Percentiles rank a stretch among this genome's conserved stretches.
Conservation (phyloP, 352 stramenopile genomes). For the Plasmopara viticola region DNA sequence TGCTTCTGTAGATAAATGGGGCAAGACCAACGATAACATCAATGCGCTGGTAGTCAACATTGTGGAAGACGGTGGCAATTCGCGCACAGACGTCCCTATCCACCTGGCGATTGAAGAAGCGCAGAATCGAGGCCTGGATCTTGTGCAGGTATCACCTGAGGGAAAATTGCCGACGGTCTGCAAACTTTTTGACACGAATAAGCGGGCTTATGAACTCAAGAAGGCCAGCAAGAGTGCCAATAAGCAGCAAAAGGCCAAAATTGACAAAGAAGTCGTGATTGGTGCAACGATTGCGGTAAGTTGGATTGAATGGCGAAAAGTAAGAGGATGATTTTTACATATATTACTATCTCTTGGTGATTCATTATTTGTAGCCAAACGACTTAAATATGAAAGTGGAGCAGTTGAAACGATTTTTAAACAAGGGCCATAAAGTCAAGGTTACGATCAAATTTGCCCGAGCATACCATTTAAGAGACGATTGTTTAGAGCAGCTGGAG, state of each 20-base stretch:
- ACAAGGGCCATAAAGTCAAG: constrained; percentile 79
- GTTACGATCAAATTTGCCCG: constrained; percentile 60
- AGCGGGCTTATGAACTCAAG: constrained; percentile 62
- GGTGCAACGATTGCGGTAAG: constrained; percentile 66
- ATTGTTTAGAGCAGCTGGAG: constrained; percentile 39
- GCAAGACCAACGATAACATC: constrained; percentile 61
- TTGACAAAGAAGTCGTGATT: constrained; percentile 67
- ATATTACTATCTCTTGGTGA: not conserved
- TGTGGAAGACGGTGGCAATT: constrained; percentile 42
- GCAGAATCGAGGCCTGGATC: constrained; percentile 40
- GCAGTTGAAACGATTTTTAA: constrained; percentile 57
- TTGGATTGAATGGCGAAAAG: constrained; percentile 8
- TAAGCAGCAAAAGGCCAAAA: constrained; percentile 60
- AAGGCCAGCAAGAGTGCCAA: constrained; percentile 51
- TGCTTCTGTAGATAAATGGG: constrained; percentile 35
- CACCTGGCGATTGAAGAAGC: constrained; percentile 49
- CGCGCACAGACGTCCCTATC: constrained; percentile 47
- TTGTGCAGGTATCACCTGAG: constrained; percentile 61
- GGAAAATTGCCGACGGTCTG: constrained; percentile 39
- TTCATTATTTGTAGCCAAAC: constrained; percentile 28
- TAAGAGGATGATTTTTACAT: no score
- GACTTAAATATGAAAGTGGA: constrained; percentile 70
- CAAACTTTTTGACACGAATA: constrained; percentile 70
- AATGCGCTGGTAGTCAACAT: constrained; percentile 43
- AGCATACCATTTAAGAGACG: constrained; percentile 50